Conservation (phyloP, 768 basidiomycete species). For the Auriscalpium vulgare region DNA sequence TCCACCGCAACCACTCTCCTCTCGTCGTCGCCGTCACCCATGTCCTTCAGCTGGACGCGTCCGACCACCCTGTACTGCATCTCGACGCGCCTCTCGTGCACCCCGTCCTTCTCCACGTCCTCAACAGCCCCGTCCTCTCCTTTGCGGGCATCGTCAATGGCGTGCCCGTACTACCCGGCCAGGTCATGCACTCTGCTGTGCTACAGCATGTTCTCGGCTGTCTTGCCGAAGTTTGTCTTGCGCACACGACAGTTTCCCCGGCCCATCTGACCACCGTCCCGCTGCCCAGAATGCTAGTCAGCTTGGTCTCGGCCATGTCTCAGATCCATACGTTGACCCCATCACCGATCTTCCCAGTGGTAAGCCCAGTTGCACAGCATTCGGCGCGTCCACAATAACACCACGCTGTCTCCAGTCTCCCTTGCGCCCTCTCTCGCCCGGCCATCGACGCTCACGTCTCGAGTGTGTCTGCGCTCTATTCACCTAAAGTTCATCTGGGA, state of each 20-base stretch:
- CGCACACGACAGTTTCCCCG: too few species aligned
- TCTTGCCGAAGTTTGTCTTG: constrained; percentile 19
- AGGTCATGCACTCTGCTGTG: constrained; percentile 43
- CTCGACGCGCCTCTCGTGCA: constrained; percentile 20
- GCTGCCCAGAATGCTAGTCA: constrained; percentile 37
- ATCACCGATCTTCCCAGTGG: constrained; percentile 5
- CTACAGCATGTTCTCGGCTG: constrained; percentile 41
- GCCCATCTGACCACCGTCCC: constrained; percentile 1
- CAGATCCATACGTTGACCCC: constrained; percentile 5
- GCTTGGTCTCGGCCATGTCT: constrained; percentile 8
- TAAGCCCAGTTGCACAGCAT: neutral
- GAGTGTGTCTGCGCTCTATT: constrained; percentile 26
- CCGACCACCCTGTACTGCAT: constrained; percentile 15
- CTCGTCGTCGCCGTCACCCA: constrained; percentile 43
- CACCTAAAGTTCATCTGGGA: constrained; percentile 37
- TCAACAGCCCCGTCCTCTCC: constrained; percentile 42
- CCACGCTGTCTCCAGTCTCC: constrained; percentile 27
- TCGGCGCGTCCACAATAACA: constrained; percentile 26
- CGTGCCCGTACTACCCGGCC: constrained; percentile 27
- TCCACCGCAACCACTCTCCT: constrained; percentile 33
- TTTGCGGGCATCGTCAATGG: constrained; percentile 49
- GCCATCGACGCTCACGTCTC: constrained; percentile 14
- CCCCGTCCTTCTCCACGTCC: constrained; percentile 40
- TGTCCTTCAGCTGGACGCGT: constrained; percentile 27
- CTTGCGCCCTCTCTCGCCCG: constrained; percentile 20